A percentile compares a stretch with the other conserved stretches of the same genome.
These are phyloP conservation scores for Acanthamoeba royreba DNA, from an alignment of 208 protist genomes.

Conservation along the genomic window DNA sequence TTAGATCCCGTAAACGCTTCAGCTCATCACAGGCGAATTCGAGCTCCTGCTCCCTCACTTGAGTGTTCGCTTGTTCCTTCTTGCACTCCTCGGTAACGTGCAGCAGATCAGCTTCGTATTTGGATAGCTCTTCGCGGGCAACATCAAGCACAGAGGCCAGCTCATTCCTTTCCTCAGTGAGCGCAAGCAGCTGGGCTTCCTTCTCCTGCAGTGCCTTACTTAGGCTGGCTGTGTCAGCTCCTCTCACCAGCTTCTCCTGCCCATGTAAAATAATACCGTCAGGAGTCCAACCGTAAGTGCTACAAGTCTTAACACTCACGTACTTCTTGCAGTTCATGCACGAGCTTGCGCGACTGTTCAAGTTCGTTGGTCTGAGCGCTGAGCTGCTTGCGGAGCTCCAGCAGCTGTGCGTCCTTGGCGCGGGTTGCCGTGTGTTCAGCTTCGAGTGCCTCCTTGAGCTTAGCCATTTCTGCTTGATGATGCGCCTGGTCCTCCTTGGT, in stretches of 20 bases:
- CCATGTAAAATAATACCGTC: neutral
- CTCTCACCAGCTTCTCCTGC: neutral
- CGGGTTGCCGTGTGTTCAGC: neutral
- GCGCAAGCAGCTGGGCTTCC: neutral
- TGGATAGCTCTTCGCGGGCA: neutral
- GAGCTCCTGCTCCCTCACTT: neutral
- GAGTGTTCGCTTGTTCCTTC: neutral
- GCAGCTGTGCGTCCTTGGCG: neutral
- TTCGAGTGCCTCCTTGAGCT: neutral
- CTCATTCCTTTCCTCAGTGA: neutral
- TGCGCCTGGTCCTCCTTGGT: neutral
- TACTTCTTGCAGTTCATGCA: neutral
- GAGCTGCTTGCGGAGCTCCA: neutral
- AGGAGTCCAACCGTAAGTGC: neutral
- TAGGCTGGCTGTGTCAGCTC: neutral
- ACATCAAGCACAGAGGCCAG: neutral
- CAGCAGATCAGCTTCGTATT: neutral
- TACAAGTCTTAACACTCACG: neutral
- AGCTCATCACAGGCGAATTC: neutral
- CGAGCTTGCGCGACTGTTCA: neutral
- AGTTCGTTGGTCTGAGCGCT: neutral
- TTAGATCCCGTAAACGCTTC: neutral
- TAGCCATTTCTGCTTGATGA: neutral
- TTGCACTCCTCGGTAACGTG: neutral
- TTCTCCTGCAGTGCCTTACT: neutral